Percentiles rank a stretch among this genome's conserved stretches.
phyloP scores from a whole-genome alignment of 2,329 filamentous ascomycete genomes.

The Xylaria sp. region DNA sequence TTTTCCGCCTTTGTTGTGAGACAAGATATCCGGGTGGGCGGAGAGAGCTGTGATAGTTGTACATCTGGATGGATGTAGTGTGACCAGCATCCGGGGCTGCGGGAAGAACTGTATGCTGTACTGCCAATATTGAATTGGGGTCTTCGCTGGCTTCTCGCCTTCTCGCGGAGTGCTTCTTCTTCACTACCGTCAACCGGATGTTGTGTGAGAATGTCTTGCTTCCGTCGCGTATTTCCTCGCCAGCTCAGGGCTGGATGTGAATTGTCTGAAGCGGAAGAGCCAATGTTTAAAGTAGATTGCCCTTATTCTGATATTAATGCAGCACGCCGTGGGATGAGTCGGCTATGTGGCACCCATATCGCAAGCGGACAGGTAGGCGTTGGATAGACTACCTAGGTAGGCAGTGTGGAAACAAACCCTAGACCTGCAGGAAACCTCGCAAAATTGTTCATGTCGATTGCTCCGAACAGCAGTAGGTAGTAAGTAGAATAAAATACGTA shows the following conservation, averaged over 20 bases:
- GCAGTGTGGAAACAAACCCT: constrained; percentile 8
- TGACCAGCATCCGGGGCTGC: background rate
- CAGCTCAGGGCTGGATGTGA: background rate
- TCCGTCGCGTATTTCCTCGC: background rate
- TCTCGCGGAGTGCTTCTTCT: background rate
- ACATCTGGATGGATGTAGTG: background rate
- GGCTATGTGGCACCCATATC: background rate
- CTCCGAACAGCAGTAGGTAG: too few species aligned
- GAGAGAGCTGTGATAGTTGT: background rate
- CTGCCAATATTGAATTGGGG: background rate
- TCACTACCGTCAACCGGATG: background rate
- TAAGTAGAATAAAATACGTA: too few species aligned
- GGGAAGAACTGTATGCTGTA: background rate
- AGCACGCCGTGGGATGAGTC: background rate
- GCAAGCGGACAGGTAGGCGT: background rate
- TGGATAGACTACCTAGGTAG: too few species aligned
- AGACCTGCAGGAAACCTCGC: background rate
- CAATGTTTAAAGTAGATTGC: background rate
- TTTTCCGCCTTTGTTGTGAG: background rate
- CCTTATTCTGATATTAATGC: background rate
- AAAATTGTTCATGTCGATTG: background rate
- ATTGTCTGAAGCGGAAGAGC: background rate
- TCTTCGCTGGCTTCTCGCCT: background rate
- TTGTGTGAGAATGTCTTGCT: constrained; percentile 12
- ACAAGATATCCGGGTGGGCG: background rate